phyloP scores from a whole-genome alignment of 2,329 filamentous ascomycete genomes.

The Huntiella abstrusa region DNA sequence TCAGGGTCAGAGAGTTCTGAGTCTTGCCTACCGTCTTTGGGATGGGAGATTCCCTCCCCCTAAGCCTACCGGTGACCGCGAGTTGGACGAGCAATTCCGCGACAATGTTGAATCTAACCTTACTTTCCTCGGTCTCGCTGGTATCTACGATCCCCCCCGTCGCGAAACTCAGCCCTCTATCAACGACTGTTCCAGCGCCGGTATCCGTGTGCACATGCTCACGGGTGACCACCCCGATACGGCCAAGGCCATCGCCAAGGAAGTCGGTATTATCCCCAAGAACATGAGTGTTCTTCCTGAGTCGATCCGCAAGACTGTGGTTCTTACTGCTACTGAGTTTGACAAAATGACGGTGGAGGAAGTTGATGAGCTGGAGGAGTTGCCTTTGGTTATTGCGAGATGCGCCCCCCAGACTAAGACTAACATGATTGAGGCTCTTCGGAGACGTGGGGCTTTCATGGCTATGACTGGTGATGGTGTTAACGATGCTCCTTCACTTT shows the following conservation, averaged over 20 bases:
- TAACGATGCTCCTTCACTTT: conserved; percentile 68
- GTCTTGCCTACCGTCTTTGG: conserved; percentile 45
- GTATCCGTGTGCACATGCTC: conserved; percentile 67
- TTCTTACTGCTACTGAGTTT: conserved; percentile 61
- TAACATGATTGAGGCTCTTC: conserved; percentile 75
- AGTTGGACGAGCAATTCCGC: conserved; percentile 29
- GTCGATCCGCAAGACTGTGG: conserved; percentile 46
- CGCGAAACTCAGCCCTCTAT: conserved; percentile 60
- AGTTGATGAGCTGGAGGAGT: conserved; percentile 54
- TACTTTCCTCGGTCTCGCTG: conserved; percentile 60
- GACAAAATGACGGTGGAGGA: conserved; percentile 57
- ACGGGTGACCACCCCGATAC: conserved; percentile 69
- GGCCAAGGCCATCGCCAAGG: conserved; percentile 56
- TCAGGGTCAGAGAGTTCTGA: conserved; percentile 54
- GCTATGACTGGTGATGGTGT: conserved; percentile 84
- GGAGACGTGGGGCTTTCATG: conserved; percentile 55
- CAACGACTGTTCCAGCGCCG: conserved; percentile 48
- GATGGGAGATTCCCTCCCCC: conserved; percentile 28
- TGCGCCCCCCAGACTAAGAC: conserved; percentile 77
- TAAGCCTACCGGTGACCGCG: conserved; percentile 14
- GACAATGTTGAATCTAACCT: conserved; percentile 47
- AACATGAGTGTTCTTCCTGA: conserved; percentile 41
- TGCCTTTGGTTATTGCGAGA: conserved; percentile 67
- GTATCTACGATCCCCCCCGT: conserved; percentile 73
- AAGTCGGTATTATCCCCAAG: conserved; percentile 57